Conservation (phyloP, 345 rosid genomes). For the Euclidium syriacum region DNA sequence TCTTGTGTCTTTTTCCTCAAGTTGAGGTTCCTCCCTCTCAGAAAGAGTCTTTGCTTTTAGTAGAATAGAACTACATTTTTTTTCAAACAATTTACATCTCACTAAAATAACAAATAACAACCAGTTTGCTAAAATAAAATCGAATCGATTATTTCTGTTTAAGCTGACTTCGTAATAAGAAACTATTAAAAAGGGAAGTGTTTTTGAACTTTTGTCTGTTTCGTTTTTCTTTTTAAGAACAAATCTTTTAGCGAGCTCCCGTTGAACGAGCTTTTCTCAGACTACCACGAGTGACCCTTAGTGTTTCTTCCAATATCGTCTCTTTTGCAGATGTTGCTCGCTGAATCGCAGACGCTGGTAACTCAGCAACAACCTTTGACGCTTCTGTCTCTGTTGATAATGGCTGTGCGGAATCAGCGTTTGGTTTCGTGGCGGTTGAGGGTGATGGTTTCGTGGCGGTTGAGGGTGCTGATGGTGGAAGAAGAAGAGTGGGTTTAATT, state of each 20-base stretch:
- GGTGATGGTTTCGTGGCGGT: conserved; percentile 20
- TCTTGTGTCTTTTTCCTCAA: no score
- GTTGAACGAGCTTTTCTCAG: conserved; percentile 51
- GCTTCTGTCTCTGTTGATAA: conserved; percentile 39
- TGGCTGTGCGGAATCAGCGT: conserved; percentile 19
- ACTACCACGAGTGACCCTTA: conserved; percentile 42
- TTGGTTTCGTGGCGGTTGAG: conserved; percentile 16
- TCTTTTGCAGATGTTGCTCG: conserved; percentile 41
- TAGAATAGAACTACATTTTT: no score
- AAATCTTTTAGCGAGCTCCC: conserved; percentile 11
- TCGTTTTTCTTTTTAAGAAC: conserved; percentile 10
- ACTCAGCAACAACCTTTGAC: conserved; percentile 37
- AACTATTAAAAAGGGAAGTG: background rate
- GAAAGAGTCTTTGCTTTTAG: no score
- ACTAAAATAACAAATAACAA: background rate
- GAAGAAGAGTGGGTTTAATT: conserved; percentile 12
- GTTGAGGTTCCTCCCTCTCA: no score
- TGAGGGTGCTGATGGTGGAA: conserved; percentile 18
- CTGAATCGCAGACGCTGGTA: conserved; percentile 37
- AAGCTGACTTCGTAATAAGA: background rate
- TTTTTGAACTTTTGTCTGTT: background rate
- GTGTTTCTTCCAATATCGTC: conserved; percentile 47
- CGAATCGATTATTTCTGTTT: conserved; percentile 10
- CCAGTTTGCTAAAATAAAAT: background rate
- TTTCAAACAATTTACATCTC: conserved; percentile 6